Percentiles rank a stretch among this genome's conserved stretches.
phyloP scores from a whole-genome alignment of 495 filamentous ascomycete genomes.

The Xanthoparmelia taractica region DNA sequence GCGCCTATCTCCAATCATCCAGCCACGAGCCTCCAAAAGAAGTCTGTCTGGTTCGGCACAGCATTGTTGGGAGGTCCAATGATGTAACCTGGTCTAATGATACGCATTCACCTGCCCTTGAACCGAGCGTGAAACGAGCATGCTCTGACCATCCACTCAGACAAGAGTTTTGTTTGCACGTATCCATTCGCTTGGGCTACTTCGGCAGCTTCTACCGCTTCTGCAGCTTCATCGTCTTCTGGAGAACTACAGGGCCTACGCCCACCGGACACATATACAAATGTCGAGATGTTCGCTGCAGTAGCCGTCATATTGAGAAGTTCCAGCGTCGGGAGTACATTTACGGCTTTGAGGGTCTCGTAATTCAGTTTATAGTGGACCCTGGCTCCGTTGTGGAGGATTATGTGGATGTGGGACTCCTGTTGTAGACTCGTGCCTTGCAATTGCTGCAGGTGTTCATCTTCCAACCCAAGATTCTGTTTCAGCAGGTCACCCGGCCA shows the following conservation, averaged over 20 bases:
- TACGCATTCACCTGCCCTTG: conserved; percentile 8
- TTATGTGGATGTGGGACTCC: too few relatives aligned
- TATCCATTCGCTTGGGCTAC: conserved; percentile 25
- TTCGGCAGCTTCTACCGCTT: conserved; percentile 11
- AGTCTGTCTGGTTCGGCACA: conserved; percentile 25
- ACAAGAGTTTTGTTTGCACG: conserved; percentile 31
- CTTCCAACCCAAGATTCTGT: too few relatives aligned
- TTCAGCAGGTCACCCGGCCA: too few relatives aligned
- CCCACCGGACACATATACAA: conserved; percentile 30
- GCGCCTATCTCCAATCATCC: conserved; percentile 13
- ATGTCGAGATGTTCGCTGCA: conserved; percentile 1
- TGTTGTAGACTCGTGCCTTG: too few relatives aligned
- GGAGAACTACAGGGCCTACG: too few relatives aligned
- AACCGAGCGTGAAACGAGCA: conserved; percentile 13
- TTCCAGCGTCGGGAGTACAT: conserved; percentile 29
- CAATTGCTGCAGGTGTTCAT: conserved; percentile 25
- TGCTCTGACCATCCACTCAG: conserved; percentile 22
- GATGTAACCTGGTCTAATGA: conserved; percentile 29
- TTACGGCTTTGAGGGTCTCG: conserved; percentile 20
- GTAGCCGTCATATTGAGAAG: conserved; percentile 10
- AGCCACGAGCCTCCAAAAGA: conserved; percentile 27
- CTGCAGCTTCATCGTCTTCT: conserved; percentile 18
- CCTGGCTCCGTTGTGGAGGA: conserved; percentile 32
- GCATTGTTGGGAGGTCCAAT: conserved; percentile 26
- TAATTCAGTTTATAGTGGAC: conserved; percentile 30